phyloP scores from a whole-genome alignment of 495 filamentous ascomycete species.

The Penicillium macrosclerotiorum region DNA sequence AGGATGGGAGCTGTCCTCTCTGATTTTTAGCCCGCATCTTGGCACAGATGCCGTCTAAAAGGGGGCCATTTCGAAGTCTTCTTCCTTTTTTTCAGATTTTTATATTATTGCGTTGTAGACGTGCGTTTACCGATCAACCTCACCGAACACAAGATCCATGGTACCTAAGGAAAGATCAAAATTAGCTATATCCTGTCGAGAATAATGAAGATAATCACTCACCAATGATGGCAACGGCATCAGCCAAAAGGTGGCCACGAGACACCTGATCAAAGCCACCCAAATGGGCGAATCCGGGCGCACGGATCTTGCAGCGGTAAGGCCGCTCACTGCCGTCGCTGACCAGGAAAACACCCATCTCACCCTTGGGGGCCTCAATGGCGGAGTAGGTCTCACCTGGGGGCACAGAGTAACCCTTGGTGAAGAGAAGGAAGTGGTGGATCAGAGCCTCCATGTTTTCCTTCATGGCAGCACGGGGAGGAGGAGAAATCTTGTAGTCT shows the following conservation, averaged over 20 bases:
- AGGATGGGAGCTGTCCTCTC: slow-evolving; percentile 13
- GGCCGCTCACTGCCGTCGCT: slow-evolving; percentile 93
- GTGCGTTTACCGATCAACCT: slow-evolving; percentile 60
- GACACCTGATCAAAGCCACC: slow-evolving; percentile 89
- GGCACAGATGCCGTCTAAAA: slow-evolving; percentile 21
- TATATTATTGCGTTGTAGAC: slow-evolving; percentile 23
- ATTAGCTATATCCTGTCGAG: slow-evolving; percentile 9
- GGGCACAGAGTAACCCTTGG: slow-evolving; percentile 97
- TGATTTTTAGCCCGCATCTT: slow-evolving; percentile 16
- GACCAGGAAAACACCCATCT: slow-evolving; percentile 99
- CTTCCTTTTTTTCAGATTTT: slow-evolving; percentile 24
- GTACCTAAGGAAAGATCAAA: slow-evolving; percentile 47
- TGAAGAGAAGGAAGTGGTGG: slow-evolving; percentile 98
- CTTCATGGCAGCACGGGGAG: slow-evolving; percentile 97
- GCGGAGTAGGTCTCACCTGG: slow-evolving; percentile 97
- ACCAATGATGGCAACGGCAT: slow-evolving; percentile 95
- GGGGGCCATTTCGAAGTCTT: slow-evolving; percentile 23
- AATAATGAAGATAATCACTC: slow-evolving; percentile 10
- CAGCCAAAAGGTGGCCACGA: slow-evolving; percentile 88
- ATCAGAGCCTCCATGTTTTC: slow-evolving; percentile 99
- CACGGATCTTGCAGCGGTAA: slow-evolving; percentile 96
- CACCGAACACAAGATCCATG: slow-evolving; percentile 83
- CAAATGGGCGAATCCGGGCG: slow-evolving; percentile 95
- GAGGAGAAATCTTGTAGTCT: slow-evolving; percentile 98
- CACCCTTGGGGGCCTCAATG: slow-evolving; percentile 98